Percentiles rank a stretch among this genome's conserved stretches.
These are phyloP conservation scores for Onygenales sp. DNA, from an alignment of 2,329 filamentous ascomycete species.

Conservation along the genomic window DNA sequence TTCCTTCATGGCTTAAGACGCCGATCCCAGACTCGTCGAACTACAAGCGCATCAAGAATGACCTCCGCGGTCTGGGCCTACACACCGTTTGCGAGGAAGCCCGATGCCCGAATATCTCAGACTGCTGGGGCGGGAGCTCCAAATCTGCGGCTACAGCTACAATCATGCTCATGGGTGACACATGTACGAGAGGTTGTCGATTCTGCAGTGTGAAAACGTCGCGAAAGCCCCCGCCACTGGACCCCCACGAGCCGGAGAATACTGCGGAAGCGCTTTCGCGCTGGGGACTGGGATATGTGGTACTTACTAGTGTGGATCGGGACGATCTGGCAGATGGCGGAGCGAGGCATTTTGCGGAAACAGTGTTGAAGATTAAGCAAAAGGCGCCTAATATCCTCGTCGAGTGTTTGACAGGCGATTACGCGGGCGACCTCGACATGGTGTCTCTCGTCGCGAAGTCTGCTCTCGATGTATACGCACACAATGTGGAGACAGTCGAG, in stretches of 20 bases:
- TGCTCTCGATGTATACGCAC: conserved; percentile 90
- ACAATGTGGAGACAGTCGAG: conserved; percentile 95
- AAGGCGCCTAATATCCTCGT: conserved; percentile 46
- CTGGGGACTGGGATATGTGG: conserved; percentile 94
- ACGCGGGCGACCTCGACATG: conserved; percentile 75
- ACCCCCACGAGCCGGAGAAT: conserved; percentile 93
- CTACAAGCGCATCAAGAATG: conserved; percentile 91
- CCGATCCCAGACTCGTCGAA: conserved; percentile 78
- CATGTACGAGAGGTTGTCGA: conserved; percentile 88
- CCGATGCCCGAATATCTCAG: conserved; percentile 90
- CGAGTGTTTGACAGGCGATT: conserved; percentile 62
- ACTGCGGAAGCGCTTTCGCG: conserved; percentile 84
- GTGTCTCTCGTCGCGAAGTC: conserved; percentile 74
- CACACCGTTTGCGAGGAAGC: conserved; percentile 98
- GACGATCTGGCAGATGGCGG: conserved; percentile 88
- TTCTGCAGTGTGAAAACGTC: conserved; percentile 96
- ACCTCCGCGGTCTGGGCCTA: conserved; percentile 77
- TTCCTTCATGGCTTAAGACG: conserved; percentile 94
- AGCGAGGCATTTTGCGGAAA: conserved; percentile 83
- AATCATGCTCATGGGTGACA: conserved; percentile 99
- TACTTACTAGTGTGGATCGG: conserved; percentile 85
- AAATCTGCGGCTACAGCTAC: conserved; percentile 91
- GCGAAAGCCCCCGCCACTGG: conserved; percentile 65
- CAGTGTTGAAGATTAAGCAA: conserved; percentile 84
- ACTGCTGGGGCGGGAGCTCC: conserved; percentile 89